Conservation (phyloP, 352 stramenopile species). For the Hyaloperonospora brassicae region DNA sequence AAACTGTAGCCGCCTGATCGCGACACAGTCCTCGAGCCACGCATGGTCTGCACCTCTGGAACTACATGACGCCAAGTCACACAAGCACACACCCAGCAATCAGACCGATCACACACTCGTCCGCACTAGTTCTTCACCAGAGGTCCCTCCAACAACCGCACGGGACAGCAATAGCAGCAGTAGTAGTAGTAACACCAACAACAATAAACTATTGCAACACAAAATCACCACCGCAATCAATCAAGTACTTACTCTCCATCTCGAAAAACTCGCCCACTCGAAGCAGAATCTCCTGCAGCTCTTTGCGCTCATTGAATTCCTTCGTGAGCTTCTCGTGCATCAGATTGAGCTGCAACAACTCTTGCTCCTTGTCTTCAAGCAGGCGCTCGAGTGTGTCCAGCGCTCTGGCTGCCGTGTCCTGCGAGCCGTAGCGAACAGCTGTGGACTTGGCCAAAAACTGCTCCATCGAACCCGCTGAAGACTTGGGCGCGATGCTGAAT, state of each 20-base stretch:
- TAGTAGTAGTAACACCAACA: background rate
- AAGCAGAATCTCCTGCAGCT: slow-evolving; percentile 78
- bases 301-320: slow-evolving; percentile 95
- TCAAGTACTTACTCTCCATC: slow-evolving; percentile 49
- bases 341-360: slow-evolving; percentile 94
- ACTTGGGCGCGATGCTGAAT: slow-evolving; percentile 85
- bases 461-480: slow-evolving; percentile 61
- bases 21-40: slow-evolving; percentile 47
- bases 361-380: slow-evolving; percentile 93
- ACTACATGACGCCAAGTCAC: slow-evolving; percentile 20
- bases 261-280: slow-evolving; percentile 79
- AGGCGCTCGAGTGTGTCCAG: slow-evolving; percentile 93
- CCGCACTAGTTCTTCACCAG: too few species aligned
- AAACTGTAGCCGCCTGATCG: slow-evolving; percentile 48
- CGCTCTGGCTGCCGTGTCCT: slow-evolving; percentile 74
- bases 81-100: background rate
- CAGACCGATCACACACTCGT: background rate
- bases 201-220: background rate
- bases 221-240: background rate
- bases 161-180: too few species aligned
- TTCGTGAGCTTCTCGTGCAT: slow-evolving; percentile 96
- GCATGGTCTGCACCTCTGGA: slow-evolving; percentile 45
- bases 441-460: slow-evolving; percentile 67
- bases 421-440: slow-evolving; percentile 69
- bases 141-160: too few species aligned